These are phyloP conservation scores for Orobanche coerulescens DNA, from an alignment of 257 asterid species.

Conservation along the genomic window DNA sequence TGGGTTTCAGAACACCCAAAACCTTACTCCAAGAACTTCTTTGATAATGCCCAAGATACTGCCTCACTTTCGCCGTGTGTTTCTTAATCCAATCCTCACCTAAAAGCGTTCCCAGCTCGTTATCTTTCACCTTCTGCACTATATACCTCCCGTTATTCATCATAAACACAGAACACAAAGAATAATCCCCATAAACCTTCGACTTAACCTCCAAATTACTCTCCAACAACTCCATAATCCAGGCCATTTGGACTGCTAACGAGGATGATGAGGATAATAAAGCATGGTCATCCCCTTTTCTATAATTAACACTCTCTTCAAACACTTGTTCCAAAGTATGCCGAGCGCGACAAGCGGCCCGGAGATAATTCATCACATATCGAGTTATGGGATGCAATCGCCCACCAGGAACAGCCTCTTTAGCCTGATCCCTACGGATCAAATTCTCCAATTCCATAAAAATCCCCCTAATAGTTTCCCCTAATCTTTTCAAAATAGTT, in stretches of 20 bases:
- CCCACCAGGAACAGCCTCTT: conserved; percentile 76
- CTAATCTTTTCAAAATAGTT: conserved; percentile 59
- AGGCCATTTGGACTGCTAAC: conserved; percentile 43
- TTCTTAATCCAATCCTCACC: conserved; percentile 83
- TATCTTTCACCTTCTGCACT: conserved; percentile 65
- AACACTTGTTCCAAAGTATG: conserved; percentile 68
- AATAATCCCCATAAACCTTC: conserved; percentile 52
- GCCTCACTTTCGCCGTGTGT: conserved; percentile 59
- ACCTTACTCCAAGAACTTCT: conserved; percentile 75
- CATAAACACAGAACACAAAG: conserved; percentile 68
- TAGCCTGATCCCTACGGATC: conserved; percentile 73
- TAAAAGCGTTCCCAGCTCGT: conserved; percentile 56
- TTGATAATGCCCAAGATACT: conserved; percentile 54
- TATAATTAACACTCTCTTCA: conserved; percentile 43
- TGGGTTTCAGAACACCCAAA: conserved; percentile 51
- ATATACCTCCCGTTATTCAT: conserved; percentile 80
- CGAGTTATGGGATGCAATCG: conserved; percentile 85
- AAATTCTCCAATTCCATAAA: conserved; percentile 81
- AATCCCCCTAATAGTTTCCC: conserved; percentile 70
- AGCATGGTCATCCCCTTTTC: conserved; percentile 38
- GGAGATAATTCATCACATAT: conserved; percentile 80
- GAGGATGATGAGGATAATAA: too few species aligned
- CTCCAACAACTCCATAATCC: conserved; percentile 80
- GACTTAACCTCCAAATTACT: conserved; percentile 74
- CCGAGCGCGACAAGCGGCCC: conserved; percentile 66